Evolutionary conservation across 495 filamentous ascomycete genomes (phyloP), one percentile per base, ranked within the genome.

Genomic region (Filosporella fistucella): DNA sequence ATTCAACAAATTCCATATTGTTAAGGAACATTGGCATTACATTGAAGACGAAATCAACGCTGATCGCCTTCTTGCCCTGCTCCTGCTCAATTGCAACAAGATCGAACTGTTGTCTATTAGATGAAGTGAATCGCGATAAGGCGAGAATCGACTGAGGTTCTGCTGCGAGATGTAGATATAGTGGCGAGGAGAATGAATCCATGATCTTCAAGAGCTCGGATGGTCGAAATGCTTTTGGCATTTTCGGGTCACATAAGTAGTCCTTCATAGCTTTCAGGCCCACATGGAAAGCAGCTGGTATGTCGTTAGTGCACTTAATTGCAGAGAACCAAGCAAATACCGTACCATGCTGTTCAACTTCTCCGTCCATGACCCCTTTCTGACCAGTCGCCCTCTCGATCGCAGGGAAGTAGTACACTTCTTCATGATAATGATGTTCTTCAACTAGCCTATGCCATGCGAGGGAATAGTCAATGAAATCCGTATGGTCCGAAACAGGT

Each of bases 381-480:
- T 39, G 34, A 11, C 57, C 55, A 8, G 61, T 30, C 5, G 29
- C 57, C 21, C 44, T 46, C 24, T 69, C 65, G 26, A 69, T 60
- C 2, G 40, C 56, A 0, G 61, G 64, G 21, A 68, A 57, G 47
- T 64, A 56, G 3, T 37, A 37, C 36, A 61, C 59, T 45, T 69
- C 64, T 4, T 61, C 45, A 8, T 41, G 26, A 25, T 61, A 57
- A 40, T 67, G 60, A 36, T 63, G 58, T 8, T 55, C 28, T 21
- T 48, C 51, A 10, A 54, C 39, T n/a, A 36, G 45, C 13, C 40
- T 20, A 45, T 54, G 45, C 51, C 51, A 54, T 1, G 51, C 51
- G 9, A 54, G 38, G 16, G 23, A 49, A 51, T 75, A 76, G 17
- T 56, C 42, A 18, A 76, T 49, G 47, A 76, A 74, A 26, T 65